These are phyloP conservation scores for Beauveria australis DNA, from an alignment of 2,329 filamentous ascomycete species.

Conservation along the genomic window DNA sequence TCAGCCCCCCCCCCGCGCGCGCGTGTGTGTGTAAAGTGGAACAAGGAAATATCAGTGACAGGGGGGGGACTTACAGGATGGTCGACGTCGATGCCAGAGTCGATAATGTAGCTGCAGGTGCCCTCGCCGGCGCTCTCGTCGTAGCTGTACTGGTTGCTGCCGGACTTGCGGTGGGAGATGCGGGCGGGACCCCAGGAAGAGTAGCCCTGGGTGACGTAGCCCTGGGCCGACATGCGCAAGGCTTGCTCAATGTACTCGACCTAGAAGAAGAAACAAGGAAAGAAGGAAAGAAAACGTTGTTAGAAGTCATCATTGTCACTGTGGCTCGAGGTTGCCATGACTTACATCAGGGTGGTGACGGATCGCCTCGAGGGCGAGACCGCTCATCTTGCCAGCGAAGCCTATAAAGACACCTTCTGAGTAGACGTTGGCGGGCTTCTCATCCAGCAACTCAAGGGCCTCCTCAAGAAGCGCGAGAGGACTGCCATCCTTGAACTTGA, in stretches of 20 bases:
- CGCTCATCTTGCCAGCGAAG: slow-evolving; percentile 14
- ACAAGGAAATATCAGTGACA: background rate
- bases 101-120: slow-evolving; percentile 32
- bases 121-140: slow-evolving; percentile 25
- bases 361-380: slow-evolving; percentile 11
- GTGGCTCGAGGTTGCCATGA: background rate
- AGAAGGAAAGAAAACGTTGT: too few species aligned
- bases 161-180: slow-evolving; percentile 21
- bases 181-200: slow-evolving; percentile 28
- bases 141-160: slow-evolving; percentile 21
- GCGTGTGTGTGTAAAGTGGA: too few species aligned
- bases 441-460: slow-evolving; percentile 11
- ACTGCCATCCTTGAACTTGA: slow-evolving; percentile 14
- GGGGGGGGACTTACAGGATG: slow-evolving; percentile 21
- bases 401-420: slow-evolving; percentile 15
- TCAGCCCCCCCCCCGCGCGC: background rate
- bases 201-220: slow-evolving; percentile 21
- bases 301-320: too few species aligned
- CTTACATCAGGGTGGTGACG: slow-evolving; percentile 13
- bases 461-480: slow-evolving; percentile 11
- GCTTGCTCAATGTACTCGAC: slow-evolving; percentile 29
- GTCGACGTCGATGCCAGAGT: slow-evolving; percentile 27
- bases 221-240: slow-evolving; percentile 18
- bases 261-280: background rate
- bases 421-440: slow-evolving; percentile 15